Evolutionary conservation across 2,329 filamentous ascomycete species (phyloP), one percentile per base, ranked within the genome.

Genomic region (Chalara sp.): DNA sequence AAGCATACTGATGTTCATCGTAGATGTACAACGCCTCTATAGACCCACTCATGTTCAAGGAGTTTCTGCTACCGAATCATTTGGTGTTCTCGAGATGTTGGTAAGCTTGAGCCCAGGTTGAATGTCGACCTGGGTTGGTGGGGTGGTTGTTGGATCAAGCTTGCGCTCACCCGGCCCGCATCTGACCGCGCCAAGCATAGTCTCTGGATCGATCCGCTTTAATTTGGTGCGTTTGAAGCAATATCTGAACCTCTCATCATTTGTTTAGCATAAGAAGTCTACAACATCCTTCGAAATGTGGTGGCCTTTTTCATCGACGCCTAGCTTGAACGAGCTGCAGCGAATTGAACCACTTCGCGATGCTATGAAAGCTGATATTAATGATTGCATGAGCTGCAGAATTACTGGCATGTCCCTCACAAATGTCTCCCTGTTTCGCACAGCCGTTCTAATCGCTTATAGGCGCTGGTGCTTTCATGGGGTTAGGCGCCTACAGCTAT

Each of bases 11-110:
- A 72, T 91, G 83, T 75, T 96, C 91, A 80, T 97, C 91, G 70
- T 87, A 96, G 68, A 99, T 90, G 75, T 97, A 92, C 65, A 99
- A 78, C 67, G 92, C 93, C 76, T 97, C 92, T 66, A 99, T 87
- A 66, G 87, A 83, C 73, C 89, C 83, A 73, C 80, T 88, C 87
- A 91, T 92, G 67, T 70, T 83, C 50, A 51, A 46, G 41, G 30
- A 45, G 35, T 39, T 32, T 29, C 31, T 53, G 48, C 39, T 53
- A 55, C 51, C 45, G 52, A 53, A 10, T 55, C 54, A 60, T 59
- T 47, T 53, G 44, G 46, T 39, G 35, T 31, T 48, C 48, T 48
- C 42, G 37, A 32, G 44, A 47, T 37, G 44, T 32, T 45, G n/a
- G 6, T 28, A 32, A 6, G 21, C 21, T 4, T 13, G 7, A 28